Conservation (phyloP, 2,329 filamentous ascomycete species). For the Fusarium bulbicola region DNA sequence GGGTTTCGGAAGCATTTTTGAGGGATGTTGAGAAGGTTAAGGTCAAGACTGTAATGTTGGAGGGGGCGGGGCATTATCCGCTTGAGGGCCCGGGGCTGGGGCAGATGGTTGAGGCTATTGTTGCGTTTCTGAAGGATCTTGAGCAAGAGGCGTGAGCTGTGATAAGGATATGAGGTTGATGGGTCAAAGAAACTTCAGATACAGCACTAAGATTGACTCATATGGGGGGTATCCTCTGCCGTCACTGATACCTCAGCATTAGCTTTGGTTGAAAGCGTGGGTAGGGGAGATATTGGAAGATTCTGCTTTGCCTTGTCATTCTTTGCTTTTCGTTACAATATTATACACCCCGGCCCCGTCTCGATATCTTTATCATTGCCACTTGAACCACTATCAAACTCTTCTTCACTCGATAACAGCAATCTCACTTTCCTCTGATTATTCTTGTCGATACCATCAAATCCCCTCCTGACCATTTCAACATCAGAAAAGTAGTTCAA, state of each 20-base stretch:
- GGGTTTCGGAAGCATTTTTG: not conserved
- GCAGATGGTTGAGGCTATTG: conserved; percentile 11
- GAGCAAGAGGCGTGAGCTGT: not conserved
- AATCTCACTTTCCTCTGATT: not conserved
- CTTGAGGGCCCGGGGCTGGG: not conserved
- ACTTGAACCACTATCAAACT: rapidly evolving
- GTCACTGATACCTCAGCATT: too few species aligned
- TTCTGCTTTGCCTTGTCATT: not conserved
- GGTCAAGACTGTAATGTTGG: conserved; percentile 2
- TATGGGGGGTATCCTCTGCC: not conserved
- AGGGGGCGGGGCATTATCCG: not conserved
- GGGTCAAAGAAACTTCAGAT: not conserved
- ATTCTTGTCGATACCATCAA: not conserved
- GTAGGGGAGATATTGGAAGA: rapidly evolving
- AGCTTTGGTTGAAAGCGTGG: rapidly evolving
- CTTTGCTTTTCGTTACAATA: not conserved
- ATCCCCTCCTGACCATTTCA: not conserved
- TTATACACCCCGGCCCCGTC: not conserved
- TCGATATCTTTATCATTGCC: not conserved
- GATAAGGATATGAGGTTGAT: not conserved
- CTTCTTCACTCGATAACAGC: too few species aligned
- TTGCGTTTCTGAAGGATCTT: not conserved
- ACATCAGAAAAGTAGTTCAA: not conserved
- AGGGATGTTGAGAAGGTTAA: not conserved
- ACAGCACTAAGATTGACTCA: not conserved